Evolutionary conservation across 169 alveolate species (phyloP).

Genomic region (Plasmodium falciparum): DNA sequence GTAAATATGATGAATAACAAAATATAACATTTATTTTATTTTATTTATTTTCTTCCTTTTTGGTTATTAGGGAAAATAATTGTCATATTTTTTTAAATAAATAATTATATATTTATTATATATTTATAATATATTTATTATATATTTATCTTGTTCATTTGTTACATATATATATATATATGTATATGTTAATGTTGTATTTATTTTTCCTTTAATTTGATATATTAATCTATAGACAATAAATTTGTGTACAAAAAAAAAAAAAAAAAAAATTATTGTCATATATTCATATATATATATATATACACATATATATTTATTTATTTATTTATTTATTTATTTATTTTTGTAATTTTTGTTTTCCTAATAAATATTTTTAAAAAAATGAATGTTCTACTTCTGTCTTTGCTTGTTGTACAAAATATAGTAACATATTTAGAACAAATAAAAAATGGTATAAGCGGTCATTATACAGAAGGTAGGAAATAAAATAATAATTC

Average conservation of each 20-base stretch:
- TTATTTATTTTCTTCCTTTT: no score
- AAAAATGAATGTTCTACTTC: slow-evolving; percentile 52
- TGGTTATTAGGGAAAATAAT: no score
- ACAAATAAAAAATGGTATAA: slow-evolving; percentile 35
- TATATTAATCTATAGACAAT: not conserved
- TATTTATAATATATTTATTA: no score
- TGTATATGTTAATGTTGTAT: not conserved
- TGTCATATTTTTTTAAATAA: no score
- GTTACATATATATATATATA: not conserved
- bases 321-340: no score
- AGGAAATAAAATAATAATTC: not conserved
- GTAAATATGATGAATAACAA: no score
- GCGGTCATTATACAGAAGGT: slow-evolving; percentile 23
- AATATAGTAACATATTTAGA: slow-evolving; percentile 39
- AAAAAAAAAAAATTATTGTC: not conserved
- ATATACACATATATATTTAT: not conserved
- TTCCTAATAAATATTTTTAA: slow-evolving; percentile 1
- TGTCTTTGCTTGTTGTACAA: slow-evolving; percentile 50
- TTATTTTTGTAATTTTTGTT: slow-evolving; percentile 16
- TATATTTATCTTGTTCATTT: no score
- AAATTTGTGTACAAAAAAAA: not conserved
- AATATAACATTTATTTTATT: no score
- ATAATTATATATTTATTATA: no score
- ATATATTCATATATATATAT: not conserved
- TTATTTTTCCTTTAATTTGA: no score